A percentile compares a stretch with the other conserved stretches of the same genome.
Conservation (phyloP, 2,329 filamentous ascomycete species). For the Uncinocarpus reesii region DNA sequence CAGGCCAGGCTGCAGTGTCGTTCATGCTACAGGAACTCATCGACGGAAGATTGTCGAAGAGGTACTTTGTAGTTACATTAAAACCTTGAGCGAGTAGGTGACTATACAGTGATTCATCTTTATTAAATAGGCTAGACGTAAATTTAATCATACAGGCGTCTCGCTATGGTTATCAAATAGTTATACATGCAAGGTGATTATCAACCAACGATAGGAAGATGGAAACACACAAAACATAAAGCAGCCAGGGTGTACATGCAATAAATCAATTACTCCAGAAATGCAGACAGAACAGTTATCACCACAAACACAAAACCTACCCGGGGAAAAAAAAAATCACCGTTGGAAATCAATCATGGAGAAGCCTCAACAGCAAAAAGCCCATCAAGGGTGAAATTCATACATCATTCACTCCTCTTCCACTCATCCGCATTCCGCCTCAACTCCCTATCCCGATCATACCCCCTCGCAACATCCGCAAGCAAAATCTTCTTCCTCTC, state of each 20-base stretch:
- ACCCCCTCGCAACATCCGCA: conserved; percentile 50
- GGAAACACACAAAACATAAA: background rate
- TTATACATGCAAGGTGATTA: too few relatives aligned
- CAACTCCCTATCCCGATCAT: conserved; percentile 40
- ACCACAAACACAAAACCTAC: background rate
- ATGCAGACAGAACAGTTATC: background rate
- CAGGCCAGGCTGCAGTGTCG: too few relatives aligned
- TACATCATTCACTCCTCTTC: conserved; percentile 42
- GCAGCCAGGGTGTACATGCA: too few relatives aligned
- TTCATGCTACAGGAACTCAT: too few relatives aligned
- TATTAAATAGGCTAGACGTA: too few relatives aligned
- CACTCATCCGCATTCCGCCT: conserved; percentile 43
- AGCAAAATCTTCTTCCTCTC: conserved; percentile 46
- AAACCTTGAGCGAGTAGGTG: too few relatives aligned
- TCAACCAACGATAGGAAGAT: too few relatives aligned
- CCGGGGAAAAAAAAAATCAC: background rate
- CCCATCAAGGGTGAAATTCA: background rate
- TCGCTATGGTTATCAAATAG: too few relatives aligned
- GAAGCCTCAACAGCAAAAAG: background rate
- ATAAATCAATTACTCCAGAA: background rate
- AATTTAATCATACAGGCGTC: too few relatives aligned
- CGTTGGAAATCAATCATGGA: conserved; percentile 1
- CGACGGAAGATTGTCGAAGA: too few relatives aligned
- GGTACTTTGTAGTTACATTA: too few relatives aligned
- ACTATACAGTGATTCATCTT: too few relatives aligned